Base-by-base conservation (phyloP, 1,284 basidiomycete species). In the Vanrija pseudolonga region DNA sequence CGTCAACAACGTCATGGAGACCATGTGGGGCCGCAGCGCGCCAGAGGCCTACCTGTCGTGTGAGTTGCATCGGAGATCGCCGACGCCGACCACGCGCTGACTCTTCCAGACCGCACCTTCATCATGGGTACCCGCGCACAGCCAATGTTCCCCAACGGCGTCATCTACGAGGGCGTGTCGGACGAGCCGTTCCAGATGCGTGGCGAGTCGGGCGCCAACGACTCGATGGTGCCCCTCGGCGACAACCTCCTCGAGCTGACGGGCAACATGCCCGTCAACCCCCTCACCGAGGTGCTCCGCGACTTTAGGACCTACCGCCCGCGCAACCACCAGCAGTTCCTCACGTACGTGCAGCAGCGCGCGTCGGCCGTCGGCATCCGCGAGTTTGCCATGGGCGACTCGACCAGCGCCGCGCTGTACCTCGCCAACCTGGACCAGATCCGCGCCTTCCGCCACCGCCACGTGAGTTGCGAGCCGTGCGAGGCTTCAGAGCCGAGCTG, bases 161-260 rank as follows among this genome's bases (percentile, higher is more conserved):
- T 60, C 28, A 41, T 60, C 14, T 60, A 60, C 51, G 58, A 60
- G 54, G 58, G 58, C 22, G 58, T 60, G n/a, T 53, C 51, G 17
- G 50, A 56, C 41, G 38, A 60, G 58, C 58, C 58, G 23, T 56
- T 54, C 51, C 51, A 54, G 49, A 53, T 60, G 51, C 58, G 58
- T 18, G 58, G 58, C 51, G 58, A 60, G 55, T 56, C 54, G 4
- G 58, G 58, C 4, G 58, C 58, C 42, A 60, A 60, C 58, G 58
- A 60, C 58, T 56, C 55, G 38, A 60, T 60, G 58, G 55, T 60
- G 2, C 58, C 58, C 3, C 55, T 60, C 40, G 58, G 58, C 23
- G 58, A 60, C 52, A 60, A 60, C 54, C 58, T 60, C n/a, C 58
- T 60, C 43, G 58, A 60, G 54, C 42, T 60, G 39, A 60, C 58